Base-by-base conservation (phyloP, 2,329 filamentous ascomycete genomes). In the Annulohypoxylon truncatum region DNA sequence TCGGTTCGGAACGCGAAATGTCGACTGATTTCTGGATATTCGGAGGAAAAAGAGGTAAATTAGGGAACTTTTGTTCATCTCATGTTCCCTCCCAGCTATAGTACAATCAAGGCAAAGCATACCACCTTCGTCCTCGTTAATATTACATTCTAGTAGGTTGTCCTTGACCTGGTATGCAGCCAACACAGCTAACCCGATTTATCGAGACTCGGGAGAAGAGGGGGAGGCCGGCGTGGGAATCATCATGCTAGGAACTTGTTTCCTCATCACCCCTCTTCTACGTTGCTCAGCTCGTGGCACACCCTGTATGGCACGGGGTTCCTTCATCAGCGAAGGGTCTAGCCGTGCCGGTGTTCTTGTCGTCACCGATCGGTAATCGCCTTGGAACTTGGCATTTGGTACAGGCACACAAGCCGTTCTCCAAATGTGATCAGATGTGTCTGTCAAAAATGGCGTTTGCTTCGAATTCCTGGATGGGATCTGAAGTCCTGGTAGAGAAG, bases 231-330 rank as follows among this genome's bases (percentile, higher is more conserved):
- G 72, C 26, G 67, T 71, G 24, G 73, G 64, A 22, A 75, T 72
- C 71, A 78, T 72, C 76, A 78, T 77, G 58, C 75, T 77, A n/a
- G 76, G 76, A 22, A 89, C 86, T 72, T 88, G 86, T 74, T 89
- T 89, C 68, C 86, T 78, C 56, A 85, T 73, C 51, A 89, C 78
- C 26, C 84, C 83, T 38, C 81, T 81, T 6, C 79, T 79, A 29
- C 83, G 81, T 60, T 83, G 82, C 63, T 87, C 85, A 15, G 85
- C 83, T 31, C 87, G 82, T 22, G 94, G 94, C n/a, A 94, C 89
- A 33, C 94, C 94, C 77, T 97, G 93, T 38, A 97, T 95, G 67
- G 92, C 89, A 62, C 94, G 87, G 28, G 94, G 94, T 79, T 97
- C 94, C 77, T 93, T 93, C 93, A 98, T 97, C 48, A 97, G 83